Evolutionary conservation across 1,139 yeast species (phyloP), one percentile per base, ranked within the genome.

Genomic region (Taphrina wiesneri): DNA sequence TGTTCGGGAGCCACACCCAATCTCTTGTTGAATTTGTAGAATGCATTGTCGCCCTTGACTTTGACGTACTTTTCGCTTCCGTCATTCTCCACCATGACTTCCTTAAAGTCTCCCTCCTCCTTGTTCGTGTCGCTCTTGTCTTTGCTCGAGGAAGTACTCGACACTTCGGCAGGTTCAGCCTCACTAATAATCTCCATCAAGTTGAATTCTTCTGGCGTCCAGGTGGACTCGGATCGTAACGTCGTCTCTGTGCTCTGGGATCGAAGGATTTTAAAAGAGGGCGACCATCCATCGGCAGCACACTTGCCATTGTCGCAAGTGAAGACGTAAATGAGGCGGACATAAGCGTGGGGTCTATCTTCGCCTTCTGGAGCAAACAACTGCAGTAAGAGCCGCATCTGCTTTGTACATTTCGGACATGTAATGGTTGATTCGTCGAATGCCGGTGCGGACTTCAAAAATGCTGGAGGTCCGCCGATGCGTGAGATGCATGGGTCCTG

Each of bases 11-110:
- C 64, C n/a, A 25, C 26, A 15, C 36, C 45, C 25, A 67, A 17
- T 9, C 69, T 53, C 56, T 67, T 67, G 46, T 65, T 63, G 49
- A 67, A 67, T 26, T 64, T 65, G 43, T 61, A 65, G 39, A 67
- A 67, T n/a, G 66, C 52, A 26, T 26, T 45, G 45, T 67, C 69
- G 28, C 69, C 69, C 34, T 65, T 64, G 19, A 65, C 62, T 39
- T 57, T 59, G 49, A 63, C 59, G 54, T 65, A 67, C 65, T 65
- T 65, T 59, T 67, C 69, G 9, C 39, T 56, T 17, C 65, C 62
- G 43, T 65, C 67, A 30, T 65, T 59, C 30, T 60, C 64, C 21
- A 51, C 56, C 54, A 65, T 36, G 25, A 51, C 45, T 19, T 21
- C 56, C 61, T 32, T 19, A 28, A 30, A 30, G 49, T 26, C 53